Evolutionary conservation across 2,329 filamentous ascomycete genomes (phyloP), one percentile per base, ranked within the genome.

Genomic region (Phyllosticta ampelicida): DNA sequence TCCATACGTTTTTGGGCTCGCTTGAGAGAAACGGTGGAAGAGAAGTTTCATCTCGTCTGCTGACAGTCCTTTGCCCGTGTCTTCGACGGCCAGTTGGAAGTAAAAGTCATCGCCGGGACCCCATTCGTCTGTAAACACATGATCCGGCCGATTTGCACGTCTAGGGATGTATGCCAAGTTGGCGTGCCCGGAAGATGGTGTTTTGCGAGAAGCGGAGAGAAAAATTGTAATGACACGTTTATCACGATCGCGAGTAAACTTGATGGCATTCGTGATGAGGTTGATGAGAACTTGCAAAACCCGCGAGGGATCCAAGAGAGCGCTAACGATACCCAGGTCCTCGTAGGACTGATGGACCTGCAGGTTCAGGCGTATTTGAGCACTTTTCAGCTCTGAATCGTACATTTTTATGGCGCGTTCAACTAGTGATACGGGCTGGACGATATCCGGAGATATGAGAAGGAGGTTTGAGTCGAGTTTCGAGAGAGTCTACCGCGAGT

Each of bases 141-240:
- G 56, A 50, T 36, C 23, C n/a, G 36, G 49, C 11, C 61, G 28
- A 11, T 30, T 44, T 6, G 59, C 49, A 5, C 60, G 56, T 23
- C 53, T 60, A 53, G 60, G 61, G 18, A 63, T 60, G 53, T 62
- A 65, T 16, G 57, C 55, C 5, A 62, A 49, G n/a, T 54, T 56
- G 10, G 23, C 23, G 20, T 54, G 44, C 10, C 54, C 60, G 4
- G 49, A 28, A 11, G 54, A 50, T 5, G 63, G 62, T 11, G 26
- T 50, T 9, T 11, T 54, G 13, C 23, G 16, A 23, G 60, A 66
- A 18, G 69, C 70, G 11, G 65, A 63, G 8, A 71, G 52, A 5
- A 68, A 60, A 8, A 69, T 67, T 0, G 65, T 69, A 49, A 70
- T 67, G 6, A 68, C 60, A 48, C 69, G 69, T 3, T 68, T 69